These are phyloP conservation scores for Plenodomus lindquistii DNA, from an alignment of 2,329 filamentous ascomycete species.

Conservation along the genomic window DNA sequence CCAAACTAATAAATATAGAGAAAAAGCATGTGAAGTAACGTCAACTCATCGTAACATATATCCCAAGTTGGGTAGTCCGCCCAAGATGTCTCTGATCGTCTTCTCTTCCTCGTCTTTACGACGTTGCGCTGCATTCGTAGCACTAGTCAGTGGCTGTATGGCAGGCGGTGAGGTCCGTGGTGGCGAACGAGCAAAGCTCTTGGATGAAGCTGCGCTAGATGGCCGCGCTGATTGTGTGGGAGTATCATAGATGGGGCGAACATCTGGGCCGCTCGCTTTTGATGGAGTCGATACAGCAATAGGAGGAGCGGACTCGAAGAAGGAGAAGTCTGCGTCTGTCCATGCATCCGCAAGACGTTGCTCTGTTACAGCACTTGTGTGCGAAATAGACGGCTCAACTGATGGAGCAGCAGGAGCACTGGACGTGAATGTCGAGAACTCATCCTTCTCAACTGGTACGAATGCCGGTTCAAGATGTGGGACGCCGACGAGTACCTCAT, in stretches of 20 bases:
- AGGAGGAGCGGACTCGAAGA: slow-evolving; percentile 36
- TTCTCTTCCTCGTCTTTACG: slow-evolving; percentile 36
- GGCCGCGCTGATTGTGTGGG: slow-evolving; percentile 12
- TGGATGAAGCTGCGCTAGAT: slow-evolving; percentile 7
- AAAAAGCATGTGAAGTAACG: too few species aligned
- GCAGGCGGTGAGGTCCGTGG: slow-evolving; percentile 21
- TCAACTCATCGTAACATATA: slow-evolving; percentile 33
- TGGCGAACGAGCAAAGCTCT: slow-evolving; percentile 23
- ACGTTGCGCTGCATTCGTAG: slow-evolving; percentile 27
- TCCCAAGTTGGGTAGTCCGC: slow-evolving; percentile 33
- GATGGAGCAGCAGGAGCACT: background rate
- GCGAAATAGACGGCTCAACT: slow-evolving; percentile 5
- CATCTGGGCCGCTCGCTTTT: slow-evolving; percentile 17
- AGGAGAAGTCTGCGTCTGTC: slow-evolving; percentile 23
- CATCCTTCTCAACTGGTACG: background rate
- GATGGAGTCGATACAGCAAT: slow-evolving; percentile 1
- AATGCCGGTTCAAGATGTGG: background rate
- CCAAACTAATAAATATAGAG: too few species aligned
- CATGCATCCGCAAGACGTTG: slow-evolving; percentile 15
- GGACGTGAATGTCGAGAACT: slow-evolving; percentile 5
- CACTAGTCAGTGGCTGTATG: slow-evolving; percentile 27
- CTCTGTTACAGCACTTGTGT: slow-evolving; percentile 2
- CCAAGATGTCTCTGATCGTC: slow-evolving; percentile 28
- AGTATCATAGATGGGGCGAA: slow-evolving; percentile 32
- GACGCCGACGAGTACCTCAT: background rate